Percentiles rank a stretch among this genome's conserved stretches.
Evolutionary conservation across 257 asterid species (phyloP).

Genomic region (Phtheirospermum japonicum): DNA sequence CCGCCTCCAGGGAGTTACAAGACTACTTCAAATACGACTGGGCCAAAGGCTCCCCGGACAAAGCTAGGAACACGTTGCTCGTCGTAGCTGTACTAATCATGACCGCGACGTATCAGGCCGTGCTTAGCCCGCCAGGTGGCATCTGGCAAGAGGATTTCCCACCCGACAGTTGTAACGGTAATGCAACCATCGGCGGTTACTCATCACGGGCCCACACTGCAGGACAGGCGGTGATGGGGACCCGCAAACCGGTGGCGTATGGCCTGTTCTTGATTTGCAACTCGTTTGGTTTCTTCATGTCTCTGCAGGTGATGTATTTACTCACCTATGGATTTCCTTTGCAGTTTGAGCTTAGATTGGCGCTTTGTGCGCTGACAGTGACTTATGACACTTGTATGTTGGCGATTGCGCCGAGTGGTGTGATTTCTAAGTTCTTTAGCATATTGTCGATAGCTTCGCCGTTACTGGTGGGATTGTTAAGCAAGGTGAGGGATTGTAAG

Average conservation of each 20-base stretch:
- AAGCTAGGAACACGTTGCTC: constrained; percentile 40
- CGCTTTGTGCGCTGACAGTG: constrained; percentile 33
- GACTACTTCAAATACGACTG: constrained; percentile 38
- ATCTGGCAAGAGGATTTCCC: constrained; percentile 48
- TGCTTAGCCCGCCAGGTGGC: constrained; percentile 61
- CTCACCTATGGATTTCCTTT: constrained; percentile 43
- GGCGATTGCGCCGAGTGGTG: constrained; percentile 31
- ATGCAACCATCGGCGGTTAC: not conserved
- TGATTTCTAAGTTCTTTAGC: constrained; percentile 1
- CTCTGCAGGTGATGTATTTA: constrained; percentile 40
- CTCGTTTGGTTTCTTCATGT: constrained; percentile 48
- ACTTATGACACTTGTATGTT: constrained; percentile 45
- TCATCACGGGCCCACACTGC: constrained; percentile 29
- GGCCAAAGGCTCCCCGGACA: constrained; percentile 34
- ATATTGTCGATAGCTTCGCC: constrained; percentile 17
- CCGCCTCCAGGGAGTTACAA: not conserved
- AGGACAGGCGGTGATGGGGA: constrained; percentile 49
- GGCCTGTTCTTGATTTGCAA: constrained; percentile 43
- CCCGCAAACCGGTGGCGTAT: constrained; percentile 15
- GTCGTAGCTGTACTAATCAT: constrained; percentile 44
- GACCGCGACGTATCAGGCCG: constrained; percentile 52
- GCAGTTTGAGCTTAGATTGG: constrained; percentile 40
- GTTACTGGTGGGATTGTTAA: no score
- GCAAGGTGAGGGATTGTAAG: no score
- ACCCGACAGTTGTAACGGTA: not conserved